Evolutionary conservation across 1,284 basidiomycete genomes (phyloP), one percentile per base, ranked within the genome.

Genomic region (Afroboletus lepidellus): DNA sequence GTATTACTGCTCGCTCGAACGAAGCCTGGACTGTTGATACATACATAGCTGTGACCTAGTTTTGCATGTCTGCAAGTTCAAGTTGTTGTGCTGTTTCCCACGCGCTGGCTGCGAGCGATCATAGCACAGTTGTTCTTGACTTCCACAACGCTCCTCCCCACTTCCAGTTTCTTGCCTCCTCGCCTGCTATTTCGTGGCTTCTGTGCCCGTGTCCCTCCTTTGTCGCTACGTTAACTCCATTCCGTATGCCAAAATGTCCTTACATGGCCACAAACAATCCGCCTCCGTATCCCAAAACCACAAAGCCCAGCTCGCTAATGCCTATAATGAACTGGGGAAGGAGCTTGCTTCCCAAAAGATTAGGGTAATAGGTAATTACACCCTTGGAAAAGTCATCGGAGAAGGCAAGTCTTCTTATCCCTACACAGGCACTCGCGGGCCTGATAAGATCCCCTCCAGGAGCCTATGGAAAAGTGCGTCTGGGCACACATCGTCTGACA

Each of bases 281-380:
- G 75, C 74, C 51, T 89, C 87, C 49, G 72, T 85, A 57, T 79
- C 82, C 42, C 85, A 89, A 73, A 90, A 90, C 69, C 78, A 85
- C 70, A 89, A 86, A 72, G 88, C 88, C 34, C 84, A 94, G 74
- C 90, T 99, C 64, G 87, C 90, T 59, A 90, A 84, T 65, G 97
- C 96, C 53, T 99, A 99, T 75, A 94, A 95, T 73, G 94, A 97
- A 74, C 83, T 99, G 9, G 94, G 94, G 54, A 94, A 89, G 72
- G 96, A 98, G 71, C 84, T 99, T 27, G 87, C 90, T 16, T 93
- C 91, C 13, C 82, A 83, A 57, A 92, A 90, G 73, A 80, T 98
- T 57, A 88, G 89, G 62, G 90, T 96, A 21, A 86, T 98, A 33
- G 95, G 96, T 50, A 95, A 95, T 64, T 98, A 98, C 70, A 98